phyloP scores from a whole-genome alignment of 1,284 basidiomycete genomes.

The Ganoderma multipileum region DNA sequence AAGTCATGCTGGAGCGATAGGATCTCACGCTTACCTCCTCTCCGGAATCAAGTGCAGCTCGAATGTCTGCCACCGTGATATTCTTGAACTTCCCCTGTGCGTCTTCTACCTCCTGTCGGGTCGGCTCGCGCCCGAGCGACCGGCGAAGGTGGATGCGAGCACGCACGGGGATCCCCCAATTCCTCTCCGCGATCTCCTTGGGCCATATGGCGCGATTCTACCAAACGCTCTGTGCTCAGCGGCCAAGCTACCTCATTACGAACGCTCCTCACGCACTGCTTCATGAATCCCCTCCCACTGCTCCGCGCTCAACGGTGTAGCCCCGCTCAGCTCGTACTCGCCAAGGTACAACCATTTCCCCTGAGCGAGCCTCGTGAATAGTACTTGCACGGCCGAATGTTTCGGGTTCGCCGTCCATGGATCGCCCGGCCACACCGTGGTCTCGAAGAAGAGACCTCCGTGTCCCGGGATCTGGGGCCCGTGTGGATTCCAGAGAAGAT shows the following conservation, averaged over 20 bases:
- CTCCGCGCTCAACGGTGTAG: conserved; percentile 36
- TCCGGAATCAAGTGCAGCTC: conserved; percentile 5
- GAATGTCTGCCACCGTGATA: conserved; percentile 19
- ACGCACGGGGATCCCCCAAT: conserved; percentile 32
- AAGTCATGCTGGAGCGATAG: background rate
- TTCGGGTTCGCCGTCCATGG: conserved; percentile 14
- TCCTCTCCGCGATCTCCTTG: conserved; percentile 24
- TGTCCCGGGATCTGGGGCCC: conserved; percentile 45
- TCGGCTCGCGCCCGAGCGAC: conserved; percentile 31
- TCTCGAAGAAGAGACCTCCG: conserved; percentile 43
- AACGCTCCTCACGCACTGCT: conserved; percentile 13
- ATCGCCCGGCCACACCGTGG: conserved; percentile 9
- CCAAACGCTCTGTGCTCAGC: no score
- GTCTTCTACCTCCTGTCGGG: conserved; percentile 27
- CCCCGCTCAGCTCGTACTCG: conserved; percentile 37
- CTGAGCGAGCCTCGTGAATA: conserved; percentile 26
- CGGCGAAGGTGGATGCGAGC: conserved; percentile 30
- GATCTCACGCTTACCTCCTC: conserved; percentile 6
- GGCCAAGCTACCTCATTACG: background rate
- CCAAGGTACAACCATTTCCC: conserved; percentile 45
- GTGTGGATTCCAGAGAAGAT: conserved; percentile 43
- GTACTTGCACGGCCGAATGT: conserved; percentile 15
- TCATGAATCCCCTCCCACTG: conserved; percentile 39
- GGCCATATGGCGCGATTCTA: conserved; percentile 30
- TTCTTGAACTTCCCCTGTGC: conserved; percentile 22